A percentile compares a stretch with the other conserved stretches of the same genome.
These are phyloP conservation scores for Dothistroma septosporum DNA, from an alignment of 2,329 filamentous ascomycete genomes.

Conservation along the genomic window DNA sequence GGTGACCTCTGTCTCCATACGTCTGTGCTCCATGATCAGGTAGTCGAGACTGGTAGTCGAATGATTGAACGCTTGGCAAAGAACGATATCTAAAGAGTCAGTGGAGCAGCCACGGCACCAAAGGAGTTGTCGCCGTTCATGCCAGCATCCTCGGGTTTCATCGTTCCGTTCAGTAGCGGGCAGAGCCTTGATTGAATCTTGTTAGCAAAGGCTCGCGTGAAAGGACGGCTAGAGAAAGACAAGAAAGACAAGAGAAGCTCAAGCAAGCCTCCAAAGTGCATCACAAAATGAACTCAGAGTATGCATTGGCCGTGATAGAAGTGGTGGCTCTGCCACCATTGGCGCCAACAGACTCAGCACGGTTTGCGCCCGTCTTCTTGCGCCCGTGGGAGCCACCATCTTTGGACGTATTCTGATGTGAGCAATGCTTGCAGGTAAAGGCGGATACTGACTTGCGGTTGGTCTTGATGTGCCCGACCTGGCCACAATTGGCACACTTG, in stretches of 20 bases:
- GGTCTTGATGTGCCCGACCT: conserved; percentile 96
- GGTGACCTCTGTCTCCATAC: no score
- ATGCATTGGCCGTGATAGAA: conserved; percentile 12
- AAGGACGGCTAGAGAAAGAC: conserved; percentile 16
- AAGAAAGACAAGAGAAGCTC: neutral
- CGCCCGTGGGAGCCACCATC: conserved; percentile 17
- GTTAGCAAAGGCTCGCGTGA: conserved; percentile 29
- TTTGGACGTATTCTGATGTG: conserved; percentile 6
- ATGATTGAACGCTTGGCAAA: no score
- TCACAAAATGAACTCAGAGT: conserved; percentile 25
- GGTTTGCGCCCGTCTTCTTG: conserved; percentile 11
- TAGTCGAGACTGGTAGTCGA: no score
- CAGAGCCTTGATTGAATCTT: conserved; percentile 58
- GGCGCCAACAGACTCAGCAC: conserved; percentile 9
- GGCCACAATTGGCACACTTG: conserved; percentile 96
- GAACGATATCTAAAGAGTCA: conserved; percentile 24
- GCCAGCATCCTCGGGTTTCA: conserved; percentile 36
- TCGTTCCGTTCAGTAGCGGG: conserved; percentile 76
- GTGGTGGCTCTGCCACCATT: conserved; percentile 15
- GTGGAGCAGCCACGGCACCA: conserved; percentile 32
- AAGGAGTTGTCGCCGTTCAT: conserved; percentile 33
- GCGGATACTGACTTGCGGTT: conserved; percentile 79
- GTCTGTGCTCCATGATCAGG: no score
- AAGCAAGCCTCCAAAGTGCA: neutral
- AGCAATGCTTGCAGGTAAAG: conserved; percentile 25